phyloP scores from a whole-genome alignment of 2,329 filamentous ascomycete species.

The Fusarium coffeatum region DNA sequence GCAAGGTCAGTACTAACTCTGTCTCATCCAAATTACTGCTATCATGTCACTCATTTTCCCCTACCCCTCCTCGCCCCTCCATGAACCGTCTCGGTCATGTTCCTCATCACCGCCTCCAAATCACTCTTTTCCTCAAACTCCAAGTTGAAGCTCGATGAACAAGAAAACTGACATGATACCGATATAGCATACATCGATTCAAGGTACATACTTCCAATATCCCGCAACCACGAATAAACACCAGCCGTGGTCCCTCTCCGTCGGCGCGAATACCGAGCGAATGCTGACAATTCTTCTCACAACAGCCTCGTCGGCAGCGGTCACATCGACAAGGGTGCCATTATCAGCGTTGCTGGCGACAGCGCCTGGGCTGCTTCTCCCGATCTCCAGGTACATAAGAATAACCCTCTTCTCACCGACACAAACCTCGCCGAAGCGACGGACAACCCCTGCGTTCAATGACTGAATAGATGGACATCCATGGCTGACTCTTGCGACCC shows the following conservation, averaged over 20 bases:
- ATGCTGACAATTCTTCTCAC: conserved; percentile 41
- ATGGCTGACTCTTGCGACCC: conserved; percentile 22
- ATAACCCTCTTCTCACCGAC: conserved; percentile 6
- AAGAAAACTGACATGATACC: conserved; percentile 32
- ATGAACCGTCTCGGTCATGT: conserved; percentile 13
- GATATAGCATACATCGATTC: conserved; percentile 62
- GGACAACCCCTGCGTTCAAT: not conserved
- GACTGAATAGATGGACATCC: not conserved
- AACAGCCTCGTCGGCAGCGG: conserved; percentile 81
- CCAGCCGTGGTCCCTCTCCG: not conserved
- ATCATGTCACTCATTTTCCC: conserved; percentile 10
- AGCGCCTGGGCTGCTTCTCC: conserved; percentile 80
- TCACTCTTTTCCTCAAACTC: conserved; percentile 44
- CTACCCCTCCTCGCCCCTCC: conserved; percentile 36
- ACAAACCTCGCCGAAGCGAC: conserved; percentile 1
- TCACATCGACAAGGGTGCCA: conserved; percentile 85
- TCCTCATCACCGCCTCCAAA: conserved; percentile 42
- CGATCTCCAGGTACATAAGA: conserved; percentile 81
- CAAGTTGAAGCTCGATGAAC: conserved; percentile 1
- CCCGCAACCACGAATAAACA: not conserved
- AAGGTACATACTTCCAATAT: conserved; percentile 54
- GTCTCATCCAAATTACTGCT: conserved; percentile 13
- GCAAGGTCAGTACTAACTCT: conserved; percentile 68
- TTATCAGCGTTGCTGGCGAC: conserved; percentile 83
- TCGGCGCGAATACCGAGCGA: conserved; percentile 21